A percentile compares a stretch with the other conserved stretches of the same genome.
phyloP scores from a whole-genome alignment of 139 green algal genomes.

The Asterochloris sp. region DNA sequence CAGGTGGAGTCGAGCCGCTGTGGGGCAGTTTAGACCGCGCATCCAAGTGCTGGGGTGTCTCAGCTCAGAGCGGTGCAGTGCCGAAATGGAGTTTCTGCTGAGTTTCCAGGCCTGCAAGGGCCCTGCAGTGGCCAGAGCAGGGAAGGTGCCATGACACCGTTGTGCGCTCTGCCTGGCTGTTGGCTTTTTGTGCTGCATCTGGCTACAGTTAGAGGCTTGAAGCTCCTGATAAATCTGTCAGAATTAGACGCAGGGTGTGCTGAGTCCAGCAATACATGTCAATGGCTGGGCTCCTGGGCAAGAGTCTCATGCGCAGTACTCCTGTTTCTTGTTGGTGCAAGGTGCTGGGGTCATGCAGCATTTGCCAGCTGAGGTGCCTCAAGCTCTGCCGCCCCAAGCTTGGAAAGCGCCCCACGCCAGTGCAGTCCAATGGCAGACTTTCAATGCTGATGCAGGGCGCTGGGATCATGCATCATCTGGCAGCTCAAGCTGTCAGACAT shows the following conservation, averaged over 20 bases:
- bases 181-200: too few relatives aligned
- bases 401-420: neutral
- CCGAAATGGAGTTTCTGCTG: neutral
- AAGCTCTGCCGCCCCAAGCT: neutral
- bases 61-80: neutral
- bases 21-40: neutral
- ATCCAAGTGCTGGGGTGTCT: neutral
- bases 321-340: neutral
- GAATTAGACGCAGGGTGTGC: too few relatives aligned
- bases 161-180: too few relatives aligned
- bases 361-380: neutral
- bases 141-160: too few relatives aligned
- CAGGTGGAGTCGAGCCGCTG: neutral
- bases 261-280: neutral
- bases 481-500: slow-evolving; percentile 8
- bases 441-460: neutral
- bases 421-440: neutral
- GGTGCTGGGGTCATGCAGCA: neutral
- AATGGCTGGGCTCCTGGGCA: neutral
- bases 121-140: too few relatives aligned
- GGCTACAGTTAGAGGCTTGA: too few relatives aligned
- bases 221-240: too few relatives aligned
- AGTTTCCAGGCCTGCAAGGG: neutral
- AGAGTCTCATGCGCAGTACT: too few relatives aligned
- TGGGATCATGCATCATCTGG: slow-evolving; percentile 14